These are phyloP conservation scores for Suillus occidentalis DNA, from an alignment of 768 basidiomycete genomes.

Conservation along the genomic window DNA sequence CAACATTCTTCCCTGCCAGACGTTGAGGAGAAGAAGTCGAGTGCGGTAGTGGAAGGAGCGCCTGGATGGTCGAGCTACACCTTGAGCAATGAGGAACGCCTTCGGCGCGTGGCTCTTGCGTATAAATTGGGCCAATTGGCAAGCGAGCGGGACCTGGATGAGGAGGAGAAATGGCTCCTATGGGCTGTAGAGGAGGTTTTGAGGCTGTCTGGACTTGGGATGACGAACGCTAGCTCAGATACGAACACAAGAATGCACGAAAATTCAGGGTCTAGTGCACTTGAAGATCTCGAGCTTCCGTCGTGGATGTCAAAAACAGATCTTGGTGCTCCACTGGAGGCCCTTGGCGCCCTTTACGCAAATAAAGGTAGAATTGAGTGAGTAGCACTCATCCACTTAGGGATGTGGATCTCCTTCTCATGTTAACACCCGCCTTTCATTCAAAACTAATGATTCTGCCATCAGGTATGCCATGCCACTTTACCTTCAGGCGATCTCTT, in stretches of 20 bases:
- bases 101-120: conserved; percentile 45
- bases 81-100: conserved; percentile 37
- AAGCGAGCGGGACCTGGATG: conserved; percentile 33
- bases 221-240: conserved; percentile 2
- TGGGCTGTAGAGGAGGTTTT: conserved; percentile 46
- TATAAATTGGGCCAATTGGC: conserved; percentile 47
- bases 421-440: not conserved
- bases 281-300: conserved; percentile 57
- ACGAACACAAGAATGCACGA: not conserved
- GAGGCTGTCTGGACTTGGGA: conserved; percentile 22
- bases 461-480: conserved; percentile 61
- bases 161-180: conserved; percentile 43
- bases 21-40: not conserved
- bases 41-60: not conserved
- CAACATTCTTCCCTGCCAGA: conserved; percentile 7
- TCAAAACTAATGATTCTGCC: not conserved
- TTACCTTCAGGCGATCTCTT: conserved; percentile 63
- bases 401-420: not conserved
- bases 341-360: conserved; percentile 62
- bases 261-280: conserved; percentile 25
- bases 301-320: conserved; percentile 59
- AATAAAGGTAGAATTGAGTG: conserved; percentile 49
- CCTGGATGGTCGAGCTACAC: conserved; percentile 24
- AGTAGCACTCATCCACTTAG: conserved; percentile 7
- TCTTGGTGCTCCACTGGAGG: conserved; percentile 67